Evolutionary conservation across 139 green algal species (phyloP).

Genomic region (Picochlorum sp.): DNA sequence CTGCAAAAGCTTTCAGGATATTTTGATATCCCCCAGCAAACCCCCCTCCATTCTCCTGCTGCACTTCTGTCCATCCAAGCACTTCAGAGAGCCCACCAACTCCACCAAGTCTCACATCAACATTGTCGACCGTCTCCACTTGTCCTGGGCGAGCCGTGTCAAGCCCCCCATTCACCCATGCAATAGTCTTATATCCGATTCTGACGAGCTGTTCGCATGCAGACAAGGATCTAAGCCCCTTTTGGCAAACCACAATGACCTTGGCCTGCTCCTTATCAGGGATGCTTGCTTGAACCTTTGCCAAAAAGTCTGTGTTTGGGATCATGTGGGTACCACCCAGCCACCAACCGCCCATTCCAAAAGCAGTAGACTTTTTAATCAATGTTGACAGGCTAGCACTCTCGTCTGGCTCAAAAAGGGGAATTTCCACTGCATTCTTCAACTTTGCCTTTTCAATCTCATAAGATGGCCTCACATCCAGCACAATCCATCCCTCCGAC

Average conservation of each 20-base stretch:
- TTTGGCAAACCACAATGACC: constrained; percentile 80
- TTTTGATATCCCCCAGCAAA: constrained; percentile 27
- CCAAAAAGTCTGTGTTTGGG: constrained; percentile 66
- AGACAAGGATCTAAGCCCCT: constrained; percentile 77
- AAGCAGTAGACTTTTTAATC: constrained; percentile 58
- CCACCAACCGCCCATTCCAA: constrained; percentile 87
- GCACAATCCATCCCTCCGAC: constrained; percentile 67
- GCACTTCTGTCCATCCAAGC: constrained; percentile 82
- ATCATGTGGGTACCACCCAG: constrained; percentile 79
- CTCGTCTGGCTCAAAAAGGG: constrained; percentile 63
- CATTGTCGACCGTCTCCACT: constrained; percentile 29
- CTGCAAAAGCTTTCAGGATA: constrained; percentile 28
- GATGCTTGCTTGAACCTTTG: constrained; percentile 47
- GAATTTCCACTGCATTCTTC: constrained; percentile 39
- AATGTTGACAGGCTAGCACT: constrained; percentile 25
- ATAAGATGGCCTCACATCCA: constrained; percentile 69
- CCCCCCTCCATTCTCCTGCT: constrained; percentile 43
- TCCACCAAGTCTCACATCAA: constrained; percentile 58
- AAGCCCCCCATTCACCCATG: constrained; percentile 85
- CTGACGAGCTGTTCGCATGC: constrained; percentile 41
- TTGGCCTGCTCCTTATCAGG: constrained; percentile 44
- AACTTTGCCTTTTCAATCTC: constrained; percentile 49
- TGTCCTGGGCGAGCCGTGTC: constrained; percentile 65
- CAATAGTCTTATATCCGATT: constrained; percentile 57
- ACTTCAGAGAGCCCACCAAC: constrained; percentile 74